phyloP scores from a whole-genome alignment of 1,139 yeast species.

The Debaryomyces sp. region DNA sequence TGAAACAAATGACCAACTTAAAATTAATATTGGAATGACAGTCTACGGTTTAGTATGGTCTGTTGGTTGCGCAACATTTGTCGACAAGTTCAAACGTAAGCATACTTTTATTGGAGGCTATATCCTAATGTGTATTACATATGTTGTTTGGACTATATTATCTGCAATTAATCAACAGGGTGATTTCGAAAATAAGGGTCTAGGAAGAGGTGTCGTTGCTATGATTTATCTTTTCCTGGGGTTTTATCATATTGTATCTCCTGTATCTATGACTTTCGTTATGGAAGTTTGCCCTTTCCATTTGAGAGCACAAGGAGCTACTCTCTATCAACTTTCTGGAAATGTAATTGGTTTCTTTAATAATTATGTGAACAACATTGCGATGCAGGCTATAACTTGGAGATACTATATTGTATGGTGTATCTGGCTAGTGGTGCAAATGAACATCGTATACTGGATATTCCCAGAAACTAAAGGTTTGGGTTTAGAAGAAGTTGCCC shows the following conservation, averaged over 20 bases:
- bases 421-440: conserved; percentile 10
- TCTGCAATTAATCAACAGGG: conserved; percentile 27
- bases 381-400: conserved; percentile 17
- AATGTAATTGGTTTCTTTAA: conserved; percentile 8
- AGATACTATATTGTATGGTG: conserved; percentile 19
- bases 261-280: conserved; percentile 27
- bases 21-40: conserved; percentile 13
- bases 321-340: conserved; percentile 12
- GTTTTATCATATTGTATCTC: conserved; percentile 29
- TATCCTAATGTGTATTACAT: conserved; percentile 26
- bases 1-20: conserved; percentile 4
- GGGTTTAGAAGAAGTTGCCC: conserved; percentile 15
- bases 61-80: conserved; percentile 13
- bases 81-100: conserved; percentile 11
- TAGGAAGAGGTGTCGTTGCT: conserved; percentile 51
- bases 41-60: conserved; percentile 23
- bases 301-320: conserved; percentile 18
- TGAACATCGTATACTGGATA: conserved; percentile 12
- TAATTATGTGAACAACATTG: conserved; percentile 15
- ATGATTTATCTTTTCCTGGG: conserved; percentile 19
- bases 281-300: conserved; percentile 33
- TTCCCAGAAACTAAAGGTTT: conserved; percentile 16
- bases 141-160: conserved; percentile 34
- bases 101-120: conserved; percentile 11
- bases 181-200: conserved; percentile 9